phyloP scores from a whole-genome alignment of 495 filamentous ascomycete species.

The Lasiosphaeriaceae sp. region DNA sequence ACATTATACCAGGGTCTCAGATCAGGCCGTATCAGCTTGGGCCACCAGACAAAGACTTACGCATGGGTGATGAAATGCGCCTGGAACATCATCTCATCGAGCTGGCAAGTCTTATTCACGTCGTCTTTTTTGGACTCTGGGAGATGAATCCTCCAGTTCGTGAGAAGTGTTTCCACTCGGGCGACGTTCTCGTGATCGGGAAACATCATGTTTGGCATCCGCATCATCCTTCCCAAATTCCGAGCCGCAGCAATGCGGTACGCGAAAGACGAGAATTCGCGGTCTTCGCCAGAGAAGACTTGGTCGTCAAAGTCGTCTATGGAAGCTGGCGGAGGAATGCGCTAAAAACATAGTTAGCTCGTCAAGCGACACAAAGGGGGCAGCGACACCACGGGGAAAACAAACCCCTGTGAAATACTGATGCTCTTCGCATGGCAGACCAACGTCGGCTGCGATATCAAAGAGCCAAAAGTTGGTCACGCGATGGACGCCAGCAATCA shows the following conservation, averaged over 20 bases:
- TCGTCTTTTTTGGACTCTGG: conserved; percentile 71
- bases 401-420: conserved; percentile 62
- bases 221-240: conserved; percentile 72
- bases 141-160: conserved; percentile 79
- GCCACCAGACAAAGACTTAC: conserved; percentile 27
- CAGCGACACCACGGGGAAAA: conserved; percentile 11
- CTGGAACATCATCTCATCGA: conserved; percentile 91
- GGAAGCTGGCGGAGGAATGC: conserved; percentile 57
- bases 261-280: conserved; percentile 72
- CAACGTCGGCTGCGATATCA: conserved; percentile 54
- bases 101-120: conserved; percentile 59
- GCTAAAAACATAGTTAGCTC: conserved; percentile 33
- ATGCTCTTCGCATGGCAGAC: conserved; percentile 74
- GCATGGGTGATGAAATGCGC: conserved; percentile 79
- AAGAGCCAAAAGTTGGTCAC: conserved; percentile 55
- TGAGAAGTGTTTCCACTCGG: conserved; percentile 69
- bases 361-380: too few relatives aligned
- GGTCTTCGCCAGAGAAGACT: conserved; percentile 57
- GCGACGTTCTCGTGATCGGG: conserved; percentile 43
- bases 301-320: conserved; percentile 70
- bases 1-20: too few relatives aligned
- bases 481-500: conserved; percentile 55
- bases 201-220: conserved; percentile 43
- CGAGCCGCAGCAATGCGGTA: conserved; percentile 73
- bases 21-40: too few relatives aligned